Evolutionary conservation across 768 basidiomycete genomes (phyloP), one percentile per base, ranked within the genome.

Genomic region (Termitomyces sp.): DNA sequence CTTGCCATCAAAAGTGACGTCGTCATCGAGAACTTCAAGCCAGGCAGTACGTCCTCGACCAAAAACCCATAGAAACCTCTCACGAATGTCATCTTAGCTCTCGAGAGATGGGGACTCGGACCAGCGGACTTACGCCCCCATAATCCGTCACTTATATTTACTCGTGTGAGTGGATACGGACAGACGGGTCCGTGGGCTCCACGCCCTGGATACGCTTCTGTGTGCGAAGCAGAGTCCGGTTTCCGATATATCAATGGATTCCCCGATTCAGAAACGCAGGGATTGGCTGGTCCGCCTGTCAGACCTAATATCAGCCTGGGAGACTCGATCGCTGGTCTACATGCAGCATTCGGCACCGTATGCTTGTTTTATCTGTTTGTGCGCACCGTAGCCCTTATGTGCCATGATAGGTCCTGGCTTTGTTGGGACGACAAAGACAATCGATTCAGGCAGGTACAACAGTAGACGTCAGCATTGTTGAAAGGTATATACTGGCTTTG

Each of bases 81-180:
- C 55, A 61, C 60, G 55, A 45, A 52, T 44, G 33, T 42, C 11
- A 13, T 46, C 46, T 13, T 65, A 90, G 88, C 88, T 1, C 77
- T 90, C 9, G 88, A 90, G 67, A 88, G 84, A 72, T 89, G 88
- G 87, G 77, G 77, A 1, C 75, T 90, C 39, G 86, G 86, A 6
- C 87, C 87, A 2, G 73, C 73, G 12, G 78, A 79, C 57, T 69
- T 90, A 4, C 84, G 82, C 22, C 86, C 84, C n/a, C 84, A 86
- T 62, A 96, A 96, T 66, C 90, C 93, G 0, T 88, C 86, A 56
- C 81, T 98, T 60, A 92, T 98, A 67, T 95, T 92, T 69, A 96
- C 94, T 7, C 92, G 95, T 63, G 86, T 90, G 22, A 88, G 87
- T 63, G 88, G 89, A 8, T 90, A 89, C 64, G 88, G 89, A 3